Percentiles rank a stretch among this genome's conserved stretches.
phyloP scores from a whole-genome alignment of 2,329 filamentous ascomycete species.

The Anthostomella pinea region DNA sequence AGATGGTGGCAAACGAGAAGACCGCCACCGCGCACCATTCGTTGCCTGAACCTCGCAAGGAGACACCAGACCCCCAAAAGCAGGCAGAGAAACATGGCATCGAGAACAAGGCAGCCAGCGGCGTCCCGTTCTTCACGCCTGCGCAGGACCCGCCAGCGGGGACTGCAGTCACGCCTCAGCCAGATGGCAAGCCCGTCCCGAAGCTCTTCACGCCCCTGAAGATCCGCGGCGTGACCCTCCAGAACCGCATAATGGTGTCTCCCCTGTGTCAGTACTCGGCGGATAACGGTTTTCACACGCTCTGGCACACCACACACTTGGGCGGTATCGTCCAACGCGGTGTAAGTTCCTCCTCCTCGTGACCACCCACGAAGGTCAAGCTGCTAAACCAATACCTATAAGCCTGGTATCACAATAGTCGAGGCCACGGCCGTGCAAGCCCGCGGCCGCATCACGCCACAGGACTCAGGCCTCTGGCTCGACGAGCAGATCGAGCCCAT shows the following conservation, averaged over 20 bases:
- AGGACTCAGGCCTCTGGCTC: constrained; percentile 67
- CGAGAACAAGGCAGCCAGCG: constrained; percentile 27
- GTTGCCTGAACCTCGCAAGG: no score
- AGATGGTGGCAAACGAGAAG: no score
- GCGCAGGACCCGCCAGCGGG: constrained; percentile 38
- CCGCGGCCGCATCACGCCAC: constrained; percentile 69
- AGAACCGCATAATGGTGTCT: constrained; percentile 45
- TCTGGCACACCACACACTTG: constrained; percentile 72
- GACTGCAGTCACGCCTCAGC: no score
- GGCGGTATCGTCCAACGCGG: constrained; percentile 66
- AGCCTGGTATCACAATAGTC: constrained; percentile 59
- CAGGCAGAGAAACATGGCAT: constrained; percentile 15
- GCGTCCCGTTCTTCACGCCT: constrained; percentile 42
- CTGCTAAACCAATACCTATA: background rate
- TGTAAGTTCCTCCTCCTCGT: no score
- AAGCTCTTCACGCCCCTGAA: constrained; percentile 48
- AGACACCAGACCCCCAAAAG: no score
- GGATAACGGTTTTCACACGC: constrained; percentile 57
- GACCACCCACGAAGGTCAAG: no score
- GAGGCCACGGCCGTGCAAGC: constrained; percentile 68
- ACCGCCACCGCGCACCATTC: no score
- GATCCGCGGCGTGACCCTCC: constrained; percentile 43
- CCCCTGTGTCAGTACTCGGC: constrained; percentile 49
- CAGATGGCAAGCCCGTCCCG: constrained; percentile 44
- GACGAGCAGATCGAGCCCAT: constrained; percentile 62